These are phyloP conservation scores for Crithidia thermophila DNA, from an alignment of 208 protist species.

Conservation along the genomic window DNA sequence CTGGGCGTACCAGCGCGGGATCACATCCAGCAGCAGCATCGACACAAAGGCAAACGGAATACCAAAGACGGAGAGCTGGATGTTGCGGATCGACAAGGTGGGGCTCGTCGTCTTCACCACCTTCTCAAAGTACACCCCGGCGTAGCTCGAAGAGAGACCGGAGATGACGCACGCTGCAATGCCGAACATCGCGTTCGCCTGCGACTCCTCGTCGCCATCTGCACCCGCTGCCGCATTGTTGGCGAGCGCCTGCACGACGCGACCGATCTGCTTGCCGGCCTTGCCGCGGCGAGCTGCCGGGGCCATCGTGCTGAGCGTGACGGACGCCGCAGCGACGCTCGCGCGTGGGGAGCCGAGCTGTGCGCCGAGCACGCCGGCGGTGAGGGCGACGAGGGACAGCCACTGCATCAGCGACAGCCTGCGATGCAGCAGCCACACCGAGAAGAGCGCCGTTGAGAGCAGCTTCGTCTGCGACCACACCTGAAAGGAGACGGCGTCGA, in stretches of 20 bases:
- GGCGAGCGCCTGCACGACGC: background rate
- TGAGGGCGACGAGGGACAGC: conserved; percentile 56
- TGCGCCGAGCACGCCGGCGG: conserved; percentile 63
- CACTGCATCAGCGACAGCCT: conserved; percentile 67
- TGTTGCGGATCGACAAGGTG: conserved; percentile 77
- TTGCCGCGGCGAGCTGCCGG: no score
- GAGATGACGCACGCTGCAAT: conserved; percentile 60
- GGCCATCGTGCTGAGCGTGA: background rate
- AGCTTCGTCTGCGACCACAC: conserved; percentile 84
- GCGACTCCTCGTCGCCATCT: conserved; percentile 6
- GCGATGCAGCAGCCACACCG: conserved; percentile 64
- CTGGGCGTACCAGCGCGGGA: conserved; percentile 39
- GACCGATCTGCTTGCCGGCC: background rate
- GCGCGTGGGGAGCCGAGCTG: conserved; percentile 27
- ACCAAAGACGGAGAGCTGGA: conserved; percentile 80
- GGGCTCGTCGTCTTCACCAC: conserved; percentile 75
- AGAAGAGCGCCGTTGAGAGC: conserved; percentile 71
- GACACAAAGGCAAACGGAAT: conserved; percentile 65
- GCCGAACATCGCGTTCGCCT: conserved; percentile 42
- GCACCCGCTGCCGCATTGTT: background rate
- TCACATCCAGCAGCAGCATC: conserved; percentile 65
- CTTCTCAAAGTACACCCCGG: conserved; percentile 86
- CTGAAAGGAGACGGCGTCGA: conserved; percentile 80
- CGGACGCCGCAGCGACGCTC: background rate
- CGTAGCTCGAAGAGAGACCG: conserved; percentile 76